phyloP scores from a whole-genome alignment of 2,329 filamentous ascomycete genomes.

The Pseudocercospora macadamiae region DNA sequence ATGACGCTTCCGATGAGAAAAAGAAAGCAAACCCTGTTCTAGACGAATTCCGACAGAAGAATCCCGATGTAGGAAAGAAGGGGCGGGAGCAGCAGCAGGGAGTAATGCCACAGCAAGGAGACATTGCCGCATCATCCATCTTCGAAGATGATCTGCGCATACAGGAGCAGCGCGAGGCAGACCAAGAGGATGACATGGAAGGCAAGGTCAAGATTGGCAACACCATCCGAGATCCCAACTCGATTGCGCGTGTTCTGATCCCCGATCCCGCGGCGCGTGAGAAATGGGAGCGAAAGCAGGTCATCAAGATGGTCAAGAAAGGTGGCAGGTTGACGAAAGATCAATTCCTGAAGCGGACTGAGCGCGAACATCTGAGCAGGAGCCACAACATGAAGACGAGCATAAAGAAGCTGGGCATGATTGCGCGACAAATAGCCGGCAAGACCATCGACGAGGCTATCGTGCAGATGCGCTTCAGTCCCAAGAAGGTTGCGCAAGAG shows the following conservation, averaged over 20 bases:
- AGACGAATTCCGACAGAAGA: conserved; percentile 56
- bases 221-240: conserved; percentile 48
- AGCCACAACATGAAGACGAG: conserved; percentile 79
- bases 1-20: conserved; percentile 6
- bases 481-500: conserved; percentile 87
- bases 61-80: conserved; percentile 16
- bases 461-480: conserved; percentile 90
- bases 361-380: conserved; percentile 61
- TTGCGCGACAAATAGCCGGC: conserved; percentile 86
- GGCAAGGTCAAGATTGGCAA: conserved; percentile 20
- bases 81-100: conserved; percentile 9
- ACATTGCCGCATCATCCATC: conserved; percentile 55
- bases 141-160: conserved; percentile 50
- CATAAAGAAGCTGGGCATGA: conserved; percentile 85
- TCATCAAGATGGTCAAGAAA: conserved; percentile 72
- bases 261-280: conserved; percentile 73
- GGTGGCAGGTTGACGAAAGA: conserved; percentile 68
- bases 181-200: conserved; percentile 26
- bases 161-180: conserved; percentile 21
- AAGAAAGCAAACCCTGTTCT: conserved; percentile 60
- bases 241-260: conserved; percentile 68
- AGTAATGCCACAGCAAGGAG: conserved; percentile 40
- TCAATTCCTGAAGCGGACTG: conserved; percentile 69
- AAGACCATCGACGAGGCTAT: conserved; percentile 95
- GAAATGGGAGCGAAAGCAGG: conserved; percentile 81